These are phyloP conservation scores for Wallacemonas collosoma DNA, from an alignment of 208 protist genomes.

Conservation along the genomic window DNA sequence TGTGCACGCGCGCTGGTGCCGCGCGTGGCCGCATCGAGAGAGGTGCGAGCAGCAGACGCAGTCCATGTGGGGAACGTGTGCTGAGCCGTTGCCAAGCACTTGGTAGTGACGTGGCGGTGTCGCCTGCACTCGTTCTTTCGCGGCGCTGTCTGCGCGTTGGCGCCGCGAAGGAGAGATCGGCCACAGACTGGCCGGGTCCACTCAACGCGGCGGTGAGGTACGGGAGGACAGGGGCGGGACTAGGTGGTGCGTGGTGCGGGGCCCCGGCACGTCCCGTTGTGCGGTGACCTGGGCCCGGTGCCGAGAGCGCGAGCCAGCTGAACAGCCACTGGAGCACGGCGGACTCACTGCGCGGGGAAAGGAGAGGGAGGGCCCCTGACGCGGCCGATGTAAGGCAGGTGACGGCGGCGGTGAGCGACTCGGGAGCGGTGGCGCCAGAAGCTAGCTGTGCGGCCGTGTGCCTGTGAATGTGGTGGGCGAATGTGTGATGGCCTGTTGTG, in stretches of 20 bases:
- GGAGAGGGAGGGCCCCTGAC: conserved; percentile 28
- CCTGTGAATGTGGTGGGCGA: conserved; percentile 18
- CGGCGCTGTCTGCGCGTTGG: too few relatives aligned
- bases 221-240: not conserved
- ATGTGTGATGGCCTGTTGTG: not conserved
- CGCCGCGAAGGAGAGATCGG: too few relatives aligned
- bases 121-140: too few relatives aligned
- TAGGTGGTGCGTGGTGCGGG: conserved; percentile 13
- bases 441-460: conserved; percentile 26
- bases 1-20: not conserved
- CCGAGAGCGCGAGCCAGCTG: conserved; percentile 16
- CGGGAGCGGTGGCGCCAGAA: conserved; percentile 26
- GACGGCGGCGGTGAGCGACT: conserved; percentile 26
- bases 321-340: conserved; percentile 34
- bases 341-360: conserved; percentile 18
- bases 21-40: not conserved
- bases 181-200: conserved; percentile 11
- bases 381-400: conserved; percentile 28
- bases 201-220: not conserved
- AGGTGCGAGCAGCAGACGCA: conserved; percentile 3
- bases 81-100: not conserved
- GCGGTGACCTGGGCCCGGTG: too few relatives aligned
- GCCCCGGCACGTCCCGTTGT: too few relatives aligned
- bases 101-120: not conserved
- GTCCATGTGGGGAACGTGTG: not conserved